Conservation (phyloP, 352 stramenopile genomes). For the Hyphochytrium catenoides region DNA sequence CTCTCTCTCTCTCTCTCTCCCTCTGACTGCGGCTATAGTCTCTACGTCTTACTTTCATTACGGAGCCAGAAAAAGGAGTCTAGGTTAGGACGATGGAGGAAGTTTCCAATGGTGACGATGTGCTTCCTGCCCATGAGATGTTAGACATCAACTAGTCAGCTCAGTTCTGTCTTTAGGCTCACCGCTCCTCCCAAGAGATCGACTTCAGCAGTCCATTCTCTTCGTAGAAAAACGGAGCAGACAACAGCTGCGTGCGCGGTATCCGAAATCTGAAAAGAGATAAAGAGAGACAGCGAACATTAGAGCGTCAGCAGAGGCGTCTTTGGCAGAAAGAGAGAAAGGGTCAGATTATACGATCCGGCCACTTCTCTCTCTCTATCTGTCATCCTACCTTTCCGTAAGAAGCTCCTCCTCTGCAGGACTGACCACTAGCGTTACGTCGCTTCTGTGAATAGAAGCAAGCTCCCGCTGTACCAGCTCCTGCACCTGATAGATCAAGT, state of each 20-base stretch:
- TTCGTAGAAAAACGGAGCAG: not conserved
- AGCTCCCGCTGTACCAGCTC: conserved; percentile 42
- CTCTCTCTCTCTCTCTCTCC: no score
- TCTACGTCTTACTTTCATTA: no score
- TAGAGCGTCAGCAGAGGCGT: no score
- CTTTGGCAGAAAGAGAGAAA: no score
- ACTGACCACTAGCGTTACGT: conserved; percentile 44
- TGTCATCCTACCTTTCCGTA: conserved; percentile 28
- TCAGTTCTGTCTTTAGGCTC: conserved; percentile 7
- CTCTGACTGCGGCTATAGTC: no score
- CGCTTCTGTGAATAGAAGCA: conserved; percentile 37
- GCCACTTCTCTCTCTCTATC: no score
- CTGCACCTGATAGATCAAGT: no score
- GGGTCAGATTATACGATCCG: no score
- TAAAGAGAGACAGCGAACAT: not conserved
- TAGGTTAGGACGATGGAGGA: conserved; percentile 72
- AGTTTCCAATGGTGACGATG: conserved; percentile 70
- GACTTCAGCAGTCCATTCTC: not conserved
- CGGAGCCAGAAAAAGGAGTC: conserved; percentile 63
- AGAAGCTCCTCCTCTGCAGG: conserved; percentile 30
- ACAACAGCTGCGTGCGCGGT: not conserved
- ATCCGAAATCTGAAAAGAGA: conserved; percentile 1
- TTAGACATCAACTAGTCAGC: conserved; percentile 12
- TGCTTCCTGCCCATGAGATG: conserved; percentile 21
- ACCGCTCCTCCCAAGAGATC: not conserved